phyloP scores from a whole-genome alignment of 441 rosid genomes.

The Erodium moschatum region DNA sequence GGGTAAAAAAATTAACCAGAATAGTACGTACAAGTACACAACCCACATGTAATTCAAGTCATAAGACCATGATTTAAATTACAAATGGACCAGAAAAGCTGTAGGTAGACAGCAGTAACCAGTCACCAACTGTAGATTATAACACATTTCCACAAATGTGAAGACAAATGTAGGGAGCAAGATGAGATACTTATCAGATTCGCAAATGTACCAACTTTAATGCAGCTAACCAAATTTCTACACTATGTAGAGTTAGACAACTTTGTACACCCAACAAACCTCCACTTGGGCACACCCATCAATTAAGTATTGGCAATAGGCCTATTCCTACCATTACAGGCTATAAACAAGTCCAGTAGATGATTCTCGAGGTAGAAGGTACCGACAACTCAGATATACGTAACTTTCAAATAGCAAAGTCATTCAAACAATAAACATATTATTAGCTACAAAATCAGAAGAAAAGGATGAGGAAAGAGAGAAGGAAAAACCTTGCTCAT shows the following conservation, averaged over 20 bases:
- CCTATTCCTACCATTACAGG: background rate
- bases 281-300: background rate
- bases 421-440: background rate
- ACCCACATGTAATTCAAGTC: background rate
- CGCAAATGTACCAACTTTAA: background rate
- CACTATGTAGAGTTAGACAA: background rate
- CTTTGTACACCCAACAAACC: background rate
- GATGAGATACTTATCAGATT: background rate
- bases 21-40: background rate
- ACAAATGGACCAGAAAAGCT: background rate
- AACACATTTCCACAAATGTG: background rate
- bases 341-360: background rate
- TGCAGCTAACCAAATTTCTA: background rate
- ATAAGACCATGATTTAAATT: background rate
- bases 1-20: background rate
- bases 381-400: background rate
- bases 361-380: background rate
- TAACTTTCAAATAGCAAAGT: background rate
- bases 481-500: conserved; percentile 75
- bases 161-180: background rate
- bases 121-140: background rate
- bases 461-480: background rate
- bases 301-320: background rate
- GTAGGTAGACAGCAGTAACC: background rate
- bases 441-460: background rate